Percentiles rank a stretch among this genome's conserved stretches.
These are phyloP conservation scores for Alternaria novae-zelandiae DNA, from an alignment of 2,329 filamentous ascomycete genomes.

Conservation along the genomic window DNA sequence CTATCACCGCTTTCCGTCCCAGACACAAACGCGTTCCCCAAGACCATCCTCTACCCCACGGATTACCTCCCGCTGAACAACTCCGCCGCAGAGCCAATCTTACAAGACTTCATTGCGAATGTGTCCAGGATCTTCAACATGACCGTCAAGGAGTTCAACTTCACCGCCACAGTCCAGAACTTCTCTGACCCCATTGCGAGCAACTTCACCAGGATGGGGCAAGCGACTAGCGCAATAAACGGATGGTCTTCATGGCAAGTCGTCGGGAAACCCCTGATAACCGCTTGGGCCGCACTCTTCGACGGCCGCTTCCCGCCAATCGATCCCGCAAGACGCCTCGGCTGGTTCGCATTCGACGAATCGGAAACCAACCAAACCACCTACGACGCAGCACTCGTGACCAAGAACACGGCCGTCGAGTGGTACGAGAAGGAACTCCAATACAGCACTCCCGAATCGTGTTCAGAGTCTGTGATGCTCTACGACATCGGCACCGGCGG, in stretches of 20 bases:
- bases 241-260: slow-evolving; percentile 42
- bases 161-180: slow-evolving; percentile 43
- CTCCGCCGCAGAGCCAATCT: slow-evolving; percentile 47
- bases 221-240: slow-evolving; percentile 41
- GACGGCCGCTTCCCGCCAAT: slow-evolving; percentile 51
- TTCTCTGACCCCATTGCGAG: slow-evolving; percentile 31
- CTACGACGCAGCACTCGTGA: slow-evolving; percentile 28
- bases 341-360: slow-evolving; percentile 39
- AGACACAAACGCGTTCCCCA: slow-evolving; percentile 46
- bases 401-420: slow-evolving; percentile 44
- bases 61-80: slow-evolving; percentile 53
- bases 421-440: slow-evolving; percentile 50
- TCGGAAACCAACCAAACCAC: slow-evolving; percentile 20
- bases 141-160: slow-evolving; percentile 48
- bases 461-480: slow-evolving; percentile 51
- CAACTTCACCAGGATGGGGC: slow-evolving; percentile 40
- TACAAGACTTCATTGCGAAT: slow-evolving; percentile 48
- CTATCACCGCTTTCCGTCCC: slow-evolving; percentile 46
- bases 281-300: slow-evolving; percentile 41
- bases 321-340: slow-evolving; percentile 43
- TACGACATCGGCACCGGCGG: slow-evolving; percentile 54
- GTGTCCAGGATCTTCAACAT: slow-evolving; percentile 47
- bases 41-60: slow-evolving; percentile 49
- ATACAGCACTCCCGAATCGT: slow-evolving; percentile 46
- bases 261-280: slow-evolving; percentile 43